These are phyloP conservation scores for Acanthochlamys bracteata DNA, from an alignment of 106 monocot species.

Conservation along the genomic window DNA sequence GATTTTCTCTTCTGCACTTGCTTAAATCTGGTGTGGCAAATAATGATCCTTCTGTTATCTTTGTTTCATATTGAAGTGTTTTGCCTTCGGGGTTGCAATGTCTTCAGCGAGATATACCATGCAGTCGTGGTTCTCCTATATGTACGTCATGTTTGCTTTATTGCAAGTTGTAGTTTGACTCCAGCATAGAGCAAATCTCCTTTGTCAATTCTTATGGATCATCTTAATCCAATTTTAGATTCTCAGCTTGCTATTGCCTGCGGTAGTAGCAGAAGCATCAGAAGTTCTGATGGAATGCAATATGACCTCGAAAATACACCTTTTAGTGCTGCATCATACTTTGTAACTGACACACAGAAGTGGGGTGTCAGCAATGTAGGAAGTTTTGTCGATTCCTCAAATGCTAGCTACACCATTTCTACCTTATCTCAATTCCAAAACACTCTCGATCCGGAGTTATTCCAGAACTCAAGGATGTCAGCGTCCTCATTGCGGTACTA, in stretches of 20 bases:
- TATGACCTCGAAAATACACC: conserved; percentile 50
- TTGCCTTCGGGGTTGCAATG: conserved; percentile 63
- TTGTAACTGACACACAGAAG: conserved; percentile 29
- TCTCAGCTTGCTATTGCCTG: conserved; percentile 70
- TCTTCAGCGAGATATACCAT: conserved; percentile 65
- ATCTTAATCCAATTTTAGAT: conserved; percentile 28
- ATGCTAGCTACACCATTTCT: conserved; percentile 25
- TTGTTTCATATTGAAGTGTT: conserved; percentile 22
- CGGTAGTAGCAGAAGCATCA: conserved; percentile 51
- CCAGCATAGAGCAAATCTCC: background rate
- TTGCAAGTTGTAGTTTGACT: background rate
- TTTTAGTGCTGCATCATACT: conserved; percentile 65
- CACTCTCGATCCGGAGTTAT: conserved; percentile 69
- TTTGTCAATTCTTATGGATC: background rate
- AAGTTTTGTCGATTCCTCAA: conserved; percentile 39
- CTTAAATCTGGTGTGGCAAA: background rate
- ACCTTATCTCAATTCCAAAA: conserved; percentile 43
- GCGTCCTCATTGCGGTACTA: conserved; percentile 91
- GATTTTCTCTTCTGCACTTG: background rate
- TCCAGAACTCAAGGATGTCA: conserved; percentile 63
- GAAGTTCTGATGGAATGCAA: conserved; percentile 26
- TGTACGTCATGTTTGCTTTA: conserved; percentile 33
- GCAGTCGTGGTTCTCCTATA: conserved; percentile 41
- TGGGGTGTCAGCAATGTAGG: conserved; percentile 88
- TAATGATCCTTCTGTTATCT: background rate